Percentiles rank a stretch among this genome's conserved stretches.
Conservation (phyloP, 192 early-diverging fungal species). For the Coemansia biformis region DNA sequence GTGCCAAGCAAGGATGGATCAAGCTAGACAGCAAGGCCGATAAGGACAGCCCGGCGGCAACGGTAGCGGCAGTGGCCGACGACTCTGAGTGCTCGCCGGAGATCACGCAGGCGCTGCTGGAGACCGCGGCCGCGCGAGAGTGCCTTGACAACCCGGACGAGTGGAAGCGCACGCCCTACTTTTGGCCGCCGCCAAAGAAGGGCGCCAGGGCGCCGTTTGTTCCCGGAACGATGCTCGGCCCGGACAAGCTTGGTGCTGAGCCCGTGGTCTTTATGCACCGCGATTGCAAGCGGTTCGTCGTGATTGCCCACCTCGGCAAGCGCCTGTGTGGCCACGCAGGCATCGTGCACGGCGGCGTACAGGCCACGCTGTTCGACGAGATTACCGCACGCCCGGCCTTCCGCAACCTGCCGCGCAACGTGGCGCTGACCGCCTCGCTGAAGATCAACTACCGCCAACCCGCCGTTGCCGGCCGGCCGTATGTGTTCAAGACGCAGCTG, state of each 20-base stretch:
- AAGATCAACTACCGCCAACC: conserved; percentile 71
- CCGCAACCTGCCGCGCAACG: conserved; percentile 59
- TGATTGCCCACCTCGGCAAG: conserved; percentile 63
- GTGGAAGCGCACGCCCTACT: conserved; percentile 48
- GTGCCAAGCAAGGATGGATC: conserved; percentile 45
- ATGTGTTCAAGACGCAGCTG: conserved; percentile 52
- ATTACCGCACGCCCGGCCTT: conserved; percentile 54
- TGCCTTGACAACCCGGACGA: conserved; percentile 33
- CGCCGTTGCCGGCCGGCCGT: conserved; percentile 57
- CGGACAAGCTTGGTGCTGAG: conserved; percentile 32
- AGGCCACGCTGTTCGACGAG: conserved; percentile 71
- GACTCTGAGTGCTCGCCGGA: too few relatives aligned
- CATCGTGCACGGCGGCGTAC: conserved; percentile 74
- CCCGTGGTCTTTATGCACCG: conserved; percentile 43
- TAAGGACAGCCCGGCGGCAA: not conserved
- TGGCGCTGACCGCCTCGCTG: conserved; percentile 70
- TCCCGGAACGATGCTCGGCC: conserved; percentile 22
- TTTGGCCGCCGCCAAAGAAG: conserved; percentile 20
- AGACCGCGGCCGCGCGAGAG: conserved; percentile 23
- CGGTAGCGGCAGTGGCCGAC: too few relatives aligned
- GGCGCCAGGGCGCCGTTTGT: conserved; percentile 15
- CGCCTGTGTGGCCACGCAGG: conserved; percentile 69
- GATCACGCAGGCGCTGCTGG: conserved; percentile 13
- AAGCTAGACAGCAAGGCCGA: conserved; percentile 7
- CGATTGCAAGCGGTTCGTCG: conserved; percentile 47